These are phyloP conservation scores for Podospora conica DNA, from an alignment of 495 filamentous ascomycete species.

Conservation along the genomic window DNA sequence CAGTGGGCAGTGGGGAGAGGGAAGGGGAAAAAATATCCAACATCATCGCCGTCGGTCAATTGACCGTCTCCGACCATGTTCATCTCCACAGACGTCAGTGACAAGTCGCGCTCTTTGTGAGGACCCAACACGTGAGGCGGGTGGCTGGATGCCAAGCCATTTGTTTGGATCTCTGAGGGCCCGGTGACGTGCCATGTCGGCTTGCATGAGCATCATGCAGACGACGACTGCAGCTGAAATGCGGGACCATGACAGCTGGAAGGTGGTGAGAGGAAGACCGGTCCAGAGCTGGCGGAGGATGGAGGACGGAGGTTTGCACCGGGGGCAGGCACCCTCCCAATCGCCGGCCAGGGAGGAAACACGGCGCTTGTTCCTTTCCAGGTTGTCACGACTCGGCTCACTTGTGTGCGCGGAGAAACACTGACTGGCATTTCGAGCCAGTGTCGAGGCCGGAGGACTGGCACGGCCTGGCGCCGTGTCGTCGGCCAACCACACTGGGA, in stretches of 20 bases:
- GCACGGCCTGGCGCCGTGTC: neutral
- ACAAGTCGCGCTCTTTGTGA: neutral
- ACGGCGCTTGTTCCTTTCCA: too few relatives aligned
- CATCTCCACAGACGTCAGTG: too few relatives aligned
- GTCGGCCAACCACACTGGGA: neutral
- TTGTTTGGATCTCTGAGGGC: neutral
- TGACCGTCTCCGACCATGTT: neutral
- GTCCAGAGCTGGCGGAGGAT: neutral
- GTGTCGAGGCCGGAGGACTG: neutral
- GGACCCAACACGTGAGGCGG: too few relatives aligned
- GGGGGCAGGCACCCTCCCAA: too few relatives aligned
- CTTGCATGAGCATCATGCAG: neutral
- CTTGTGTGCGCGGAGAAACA: neutral
- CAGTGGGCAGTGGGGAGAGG: neutral
- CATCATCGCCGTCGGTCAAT: neutral
- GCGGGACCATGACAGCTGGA: neutral
- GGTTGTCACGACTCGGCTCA: neutral
- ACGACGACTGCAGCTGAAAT: neutral
- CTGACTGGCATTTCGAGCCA: slow-evolving; percentile 1
- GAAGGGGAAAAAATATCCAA: neutral
- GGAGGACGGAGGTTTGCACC: neutral
- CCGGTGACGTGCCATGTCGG: neutral
- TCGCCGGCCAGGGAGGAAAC: neutral
- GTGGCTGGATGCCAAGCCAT: neutral
- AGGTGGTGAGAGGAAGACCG: too few relatives aligned